A percentile compares a stretch with the other conserved stretches of the same genome.
Evolutionary conservation across 208 protist genomes (phyloP).

Genomic region (Strigomonas culicis): DNA sequence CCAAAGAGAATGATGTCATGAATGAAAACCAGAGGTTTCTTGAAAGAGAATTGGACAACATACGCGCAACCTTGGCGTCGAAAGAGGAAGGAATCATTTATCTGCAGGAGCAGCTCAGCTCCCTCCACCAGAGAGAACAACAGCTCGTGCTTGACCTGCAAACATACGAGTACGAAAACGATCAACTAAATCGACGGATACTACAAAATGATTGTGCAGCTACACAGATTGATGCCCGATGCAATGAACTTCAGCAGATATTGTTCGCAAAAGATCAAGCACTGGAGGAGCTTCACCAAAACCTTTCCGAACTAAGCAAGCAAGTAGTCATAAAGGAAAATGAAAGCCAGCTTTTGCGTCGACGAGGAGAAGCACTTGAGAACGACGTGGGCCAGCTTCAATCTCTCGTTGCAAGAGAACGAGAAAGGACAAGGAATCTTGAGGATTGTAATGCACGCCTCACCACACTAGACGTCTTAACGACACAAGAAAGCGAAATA

Average conservation of each 20-base stretch:
- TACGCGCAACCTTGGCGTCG: conserved; percentile 51
- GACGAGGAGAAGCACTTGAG: conserved; percentile 50
- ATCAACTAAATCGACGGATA: conserved; percentile 62
- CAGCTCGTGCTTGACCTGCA: conserved; percentile 78
- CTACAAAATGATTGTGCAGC: conserved; percentile 37
- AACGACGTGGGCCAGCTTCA: conserved; percentile 44
- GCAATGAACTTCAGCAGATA: conserved; percentile 47
- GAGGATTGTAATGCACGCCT: conserved; percentile 75
- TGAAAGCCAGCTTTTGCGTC: conserved; percentile 63
- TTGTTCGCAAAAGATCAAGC: conserved; percentile 46
- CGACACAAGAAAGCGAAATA: conserved; percentile 9
- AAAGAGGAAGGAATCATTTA: conserved; percentile 72
- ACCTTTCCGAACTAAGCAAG: conserved; percentile 73
- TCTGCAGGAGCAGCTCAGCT: conserved; percentile 68
- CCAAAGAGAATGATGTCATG: conserved; percentile 55
- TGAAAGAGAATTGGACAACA: conserved; percentile 69
- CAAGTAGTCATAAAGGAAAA: conserved; percentile 78
- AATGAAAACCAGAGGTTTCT: conserved; percentile 48
- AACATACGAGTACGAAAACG: conserved; percentile 77
- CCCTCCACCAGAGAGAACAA: conserved; percentile 71
- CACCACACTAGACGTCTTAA: conserved; percentile 53
- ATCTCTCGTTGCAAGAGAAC: conserved; percentile 25
- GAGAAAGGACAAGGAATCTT: conserved; percentile 34
- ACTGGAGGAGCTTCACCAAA: conserved; percentile 77
- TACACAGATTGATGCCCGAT: conserved; percentile 37